A percentile compares a stretch with the other conserved stretches of the same genome.
Evolutionary conservation across 2,329 filamentous ascomycete genomes (phyloP).

Genomic region (Hymenoscyphus scutula): DNA sequence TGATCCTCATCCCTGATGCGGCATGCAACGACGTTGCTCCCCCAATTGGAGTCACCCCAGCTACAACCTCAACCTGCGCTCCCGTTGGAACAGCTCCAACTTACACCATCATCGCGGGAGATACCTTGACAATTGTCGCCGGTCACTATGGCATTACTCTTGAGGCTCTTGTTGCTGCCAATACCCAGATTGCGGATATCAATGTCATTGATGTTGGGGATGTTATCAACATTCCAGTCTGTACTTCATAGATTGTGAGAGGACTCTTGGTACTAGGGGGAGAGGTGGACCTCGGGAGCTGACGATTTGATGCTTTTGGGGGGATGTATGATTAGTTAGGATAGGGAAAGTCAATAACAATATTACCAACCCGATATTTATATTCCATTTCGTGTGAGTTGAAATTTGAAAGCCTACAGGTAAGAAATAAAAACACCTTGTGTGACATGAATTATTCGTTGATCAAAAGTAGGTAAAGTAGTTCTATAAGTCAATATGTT

Average conservation of each 20-base stretch:
- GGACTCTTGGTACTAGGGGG: no score
- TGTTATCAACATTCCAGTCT: neutral
- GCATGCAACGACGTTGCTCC: neutral
- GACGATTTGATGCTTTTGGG: no score
- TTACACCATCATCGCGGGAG: neutral
- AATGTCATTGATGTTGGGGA: neutral
- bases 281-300: no score
- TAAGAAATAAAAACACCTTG: no score
- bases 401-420: no score
- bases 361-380: no score
- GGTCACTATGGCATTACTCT: neutral
- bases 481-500: no score
- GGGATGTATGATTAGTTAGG: no score
- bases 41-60: neutral
- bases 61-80: neutral
- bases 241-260: neutral
- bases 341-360: no score
- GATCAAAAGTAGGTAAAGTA: no score
- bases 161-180: neutral
- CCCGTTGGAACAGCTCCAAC: neutral
- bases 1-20: neutral
- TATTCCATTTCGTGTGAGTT: no score
- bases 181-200: neutral
- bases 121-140: neutral
- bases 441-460: no score